Conservation (phyloP, 257 asterid species). For the Jacaranda copaia region DNA sequence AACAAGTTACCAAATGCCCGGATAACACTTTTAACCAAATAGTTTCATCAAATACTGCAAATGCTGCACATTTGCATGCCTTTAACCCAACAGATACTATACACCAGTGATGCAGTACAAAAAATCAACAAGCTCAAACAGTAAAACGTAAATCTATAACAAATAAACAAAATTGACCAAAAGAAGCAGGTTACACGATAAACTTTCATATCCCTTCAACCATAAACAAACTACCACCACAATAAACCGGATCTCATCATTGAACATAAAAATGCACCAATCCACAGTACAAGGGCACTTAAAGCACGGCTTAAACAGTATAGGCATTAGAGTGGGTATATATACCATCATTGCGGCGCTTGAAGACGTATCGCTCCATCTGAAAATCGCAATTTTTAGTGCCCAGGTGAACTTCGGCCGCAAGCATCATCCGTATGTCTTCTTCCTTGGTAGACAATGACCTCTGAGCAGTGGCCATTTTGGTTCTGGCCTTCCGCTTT, state of each 20-base stretch:
- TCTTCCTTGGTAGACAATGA: conserved; percentile 44
- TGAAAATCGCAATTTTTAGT: conserved; percentile 48
- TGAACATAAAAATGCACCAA: background rate
- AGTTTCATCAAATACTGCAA: background rate
- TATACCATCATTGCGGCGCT: conserved; percentile 52
- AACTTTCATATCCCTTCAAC: background rate
- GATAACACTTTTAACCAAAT: background rate
- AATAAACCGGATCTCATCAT: conserved; percentile 5
- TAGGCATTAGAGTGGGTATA: background rate
- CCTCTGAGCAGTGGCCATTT: conserved; percentile 38
- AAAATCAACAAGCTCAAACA: background rate
- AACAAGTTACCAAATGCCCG: background rate
- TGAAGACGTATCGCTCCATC: conserved; percentile 51
- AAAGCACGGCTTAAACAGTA: background rate
- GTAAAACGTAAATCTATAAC: too few species aligned
- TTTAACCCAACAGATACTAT: background rate
- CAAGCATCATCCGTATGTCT: conserved; percentile 55
- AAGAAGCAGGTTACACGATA: background rate
- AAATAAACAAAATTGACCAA: background rate
- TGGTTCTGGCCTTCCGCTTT: background rate
- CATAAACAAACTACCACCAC: background rate
- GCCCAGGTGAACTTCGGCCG: conserved; percentile 51
- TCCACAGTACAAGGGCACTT: background rate
- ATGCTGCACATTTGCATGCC: background rate
- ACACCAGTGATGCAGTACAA: background rate